Conservation (phyloP, 331 rosid species). For the Malus hybrid region DNA sequence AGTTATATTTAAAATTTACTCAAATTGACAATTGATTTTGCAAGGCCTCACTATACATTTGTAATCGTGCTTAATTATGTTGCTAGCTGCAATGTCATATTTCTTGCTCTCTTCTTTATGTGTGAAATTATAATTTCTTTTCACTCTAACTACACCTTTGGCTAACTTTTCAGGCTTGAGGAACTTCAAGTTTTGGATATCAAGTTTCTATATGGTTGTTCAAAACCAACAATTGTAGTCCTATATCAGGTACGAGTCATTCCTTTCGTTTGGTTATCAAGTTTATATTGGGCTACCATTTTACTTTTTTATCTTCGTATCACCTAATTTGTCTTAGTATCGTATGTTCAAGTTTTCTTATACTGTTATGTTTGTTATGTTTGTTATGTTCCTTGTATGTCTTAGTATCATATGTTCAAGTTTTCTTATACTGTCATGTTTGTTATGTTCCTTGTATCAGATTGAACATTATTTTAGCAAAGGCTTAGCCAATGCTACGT, state of each 20-base stretch:
- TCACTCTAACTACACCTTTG: background rate
- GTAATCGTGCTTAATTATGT: no score
- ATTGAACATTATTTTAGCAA: background rate
- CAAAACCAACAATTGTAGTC: slow-evolving; percentile 92
- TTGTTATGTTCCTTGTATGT: background rate
- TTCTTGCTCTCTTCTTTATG: background rate
- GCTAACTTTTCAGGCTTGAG: slow-evolving; percentile 75
- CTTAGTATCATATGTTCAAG: background rate
- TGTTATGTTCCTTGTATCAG: background rate
- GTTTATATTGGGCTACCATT: slow-evolving; percentile 1
- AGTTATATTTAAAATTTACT: background rate
- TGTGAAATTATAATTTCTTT: background rate
- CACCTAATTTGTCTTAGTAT: background rate
- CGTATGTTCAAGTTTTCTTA: background rate
- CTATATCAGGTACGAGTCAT: slow-evolving; percentile 69
- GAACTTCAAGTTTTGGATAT: slow-evolving; percentile 98
- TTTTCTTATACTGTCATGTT: background rate
- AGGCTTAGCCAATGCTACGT: background rate
- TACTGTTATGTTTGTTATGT: background rate
- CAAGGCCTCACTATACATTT: no score
- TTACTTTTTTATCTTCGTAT: background rate
- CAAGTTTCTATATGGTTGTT: slow-evolving; percentile 90
- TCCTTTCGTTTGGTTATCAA: background rate
- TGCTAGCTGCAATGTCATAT: background rate
- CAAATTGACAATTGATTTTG: background rate